phyloP scores from a whole-genome alignment of 306 rosid genomes.

The Acacia confusa region DNA sequence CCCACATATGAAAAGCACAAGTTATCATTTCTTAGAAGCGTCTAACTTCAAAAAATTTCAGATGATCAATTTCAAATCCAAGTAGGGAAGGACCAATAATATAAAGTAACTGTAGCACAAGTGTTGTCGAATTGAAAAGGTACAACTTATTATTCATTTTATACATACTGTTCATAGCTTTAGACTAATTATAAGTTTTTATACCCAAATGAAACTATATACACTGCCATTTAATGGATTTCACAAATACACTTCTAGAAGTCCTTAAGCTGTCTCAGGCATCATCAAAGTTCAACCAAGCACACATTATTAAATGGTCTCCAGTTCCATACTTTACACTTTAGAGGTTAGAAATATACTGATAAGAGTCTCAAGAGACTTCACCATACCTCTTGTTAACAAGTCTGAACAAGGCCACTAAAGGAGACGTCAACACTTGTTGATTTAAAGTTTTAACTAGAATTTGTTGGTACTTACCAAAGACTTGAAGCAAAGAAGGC shows the following conservation, averaged over 20 bases:
- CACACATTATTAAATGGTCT: neutral
- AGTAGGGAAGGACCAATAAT: neutral
- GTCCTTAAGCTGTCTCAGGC: neutral
- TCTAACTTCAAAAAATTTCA: neutral
- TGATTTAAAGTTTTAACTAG: neutral
- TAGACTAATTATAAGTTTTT: neutral
- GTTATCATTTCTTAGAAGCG: neutral
- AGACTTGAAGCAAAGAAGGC: constrained; percentile 99
- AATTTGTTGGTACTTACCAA: constrained; percentile 58
- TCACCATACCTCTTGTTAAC: neutral
- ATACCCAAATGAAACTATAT: neutral
- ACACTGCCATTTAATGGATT: neutral
- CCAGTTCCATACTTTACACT: neutral
- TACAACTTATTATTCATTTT: neutral
- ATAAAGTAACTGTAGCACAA: neutral
- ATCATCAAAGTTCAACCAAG: neutral
- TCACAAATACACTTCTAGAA: neutral
- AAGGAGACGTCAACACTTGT: neutral
- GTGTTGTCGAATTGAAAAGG: neutral
- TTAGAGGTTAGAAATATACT: neutral
- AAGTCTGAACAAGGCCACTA: neutral
- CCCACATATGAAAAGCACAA: too few relatives aligned
- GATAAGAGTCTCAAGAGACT: neutral
- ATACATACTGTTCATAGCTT: neutral
- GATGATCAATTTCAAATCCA: neutral